Evolutionary conservation across 306 rosid species (phyloP).

Genomic region (Hylodesmum podocarpum): DNA sequence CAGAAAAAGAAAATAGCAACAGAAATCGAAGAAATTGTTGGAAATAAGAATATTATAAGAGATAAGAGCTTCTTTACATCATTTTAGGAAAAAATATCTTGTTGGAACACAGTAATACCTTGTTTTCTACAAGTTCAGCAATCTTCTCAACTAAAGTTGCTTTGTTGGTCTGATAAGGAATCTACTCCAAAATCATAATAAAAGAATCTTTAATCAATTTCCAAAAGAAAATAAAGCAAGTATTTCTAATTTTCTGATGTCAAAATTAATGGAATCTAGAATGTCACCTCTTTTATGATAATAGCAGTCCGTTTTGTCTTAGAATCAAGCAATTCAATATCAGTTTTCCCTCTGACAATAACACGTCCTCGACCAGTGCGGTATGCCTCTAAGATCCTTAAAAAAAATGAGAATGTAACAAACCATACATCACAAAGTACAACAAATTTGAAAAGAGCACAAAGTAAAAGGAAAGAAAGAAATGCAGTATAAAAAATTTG

Average conservation of each 20-base stretch:
- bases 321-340: constrained; percentile 84
- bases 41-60: background rate
- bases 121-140: constrained; percentile 91
- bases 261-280: constrained; percentile 22
- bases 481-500: background rate
- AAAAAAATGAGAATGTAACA: constrained; percentile 38
- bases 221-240: constrained; percentile 13
- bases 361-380: constrained; percentile 90
- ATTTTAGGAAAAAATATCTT: background rate
- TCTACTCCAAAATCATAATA: constrained; percentile 54
- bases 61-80: background rate
- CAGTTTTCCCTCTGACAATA: constrained; percentile 89
- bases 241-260: constrained; percentile 12
- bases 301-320: constrained; percentile 74
- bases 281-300: constrained; percentile 76
- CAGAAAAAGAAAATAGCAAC: background rate
- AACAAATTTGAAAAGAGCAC: background rate
- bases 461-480: background rate
- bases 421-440: constrained; percentile 3
- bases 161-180: constrained; percentile 96
- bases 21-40: background rate
- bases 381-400: constrained; percentile 90
- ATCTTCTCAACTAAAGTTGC: constrained; percentile 90
- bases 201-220: constrained; percentile 2
- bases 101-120: constrained; percentile 50